Evolutionary conservation across 805 yeast species (phyloP), one percentile per base, ranked within the genome.

Genomic region (Saturnispora kantuleensis): DNA sequence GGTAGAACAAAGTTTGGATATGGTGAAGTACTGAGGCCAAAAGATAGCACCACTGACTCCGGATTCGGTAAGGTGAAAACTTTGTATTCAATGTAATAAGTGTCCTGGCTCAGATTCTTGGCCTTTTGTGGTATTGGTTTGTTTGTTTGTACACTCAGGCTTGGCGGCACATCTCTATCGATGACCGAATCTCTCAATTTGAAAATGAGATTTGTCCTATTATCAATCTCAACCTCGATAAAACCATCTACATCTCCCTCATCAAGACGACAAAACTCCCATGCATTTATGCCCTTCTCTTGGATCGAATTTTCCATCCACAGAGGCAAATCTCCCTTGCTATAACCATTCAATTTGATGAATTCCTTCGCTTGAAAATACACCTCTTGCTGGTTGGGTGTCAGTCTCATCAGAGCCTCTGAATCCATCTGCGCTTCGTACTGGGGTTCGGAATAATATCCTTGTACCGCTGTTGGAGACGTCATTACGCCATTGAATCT

Each of bases 1-100:
- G 98, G 97, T 34, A 93, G 67, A 52, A 97, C 70, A 64, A 93
- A 93, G 63, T 82, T 79, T 2, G 98, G 98, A 56, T 93, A 93
- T 6, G 98, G 98, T 50, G 79, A 76, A 0, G 94, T 77, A 0
- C 89, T 73, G 3, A 93, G 57, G 0, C 98, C 98, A 15, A 93
- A 69, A 0, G 95, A 77, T 1, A 90, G 67, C 0, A 65, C 46
- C 10, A 81, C 76, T 11, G 65, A 65, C 3, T 68, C 41, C 6
- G 34, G 35, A 10, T 31, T 33, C 8, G 80, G 78, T 18, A 80
- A 56, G 34, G 82, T 87, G 62, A 78, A 88, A 1, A 93, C 73
- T 56, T 93, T 93, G 35, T 81, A 76, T 58, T 89, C 97, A 67
- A 83, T 87, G 65, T 90, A 89, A 57, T 86, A 87, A 4, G 86